Percentiles rank a stretch among this genome's conserved stretches.
These are phyloP conservation scores for Tylopilus sp. DNA, from an alignment of 1,284 basidiomycete genomes.

Conservation along the genomic window DNA sequence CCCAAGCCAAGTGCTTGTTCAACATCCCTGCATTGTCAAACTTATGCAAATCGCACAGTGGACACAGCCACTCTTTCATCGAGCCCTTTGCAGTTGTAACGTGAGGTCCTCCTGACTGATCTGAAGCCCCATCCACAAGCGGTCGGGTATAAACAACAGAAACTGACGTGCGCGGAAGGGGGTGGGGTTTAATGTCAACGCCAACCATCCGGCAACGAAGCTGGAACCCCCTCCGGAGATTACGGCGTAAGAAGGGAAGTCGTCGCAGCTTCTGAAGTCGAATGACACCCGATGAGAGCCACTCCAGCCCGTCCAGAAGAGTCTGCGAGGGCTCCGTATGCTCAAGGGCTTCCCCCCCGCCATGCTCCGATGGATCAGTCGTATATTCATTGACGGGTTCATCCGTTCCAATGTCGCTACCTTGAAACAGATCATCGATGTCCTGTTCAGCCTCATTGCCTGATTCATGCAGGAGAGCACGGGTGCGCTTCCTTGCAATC, in stretches of 20 bases:
- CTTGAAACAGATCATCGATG: neutral
- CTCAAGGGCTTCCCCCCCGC: slow-evolving; percentile 2
- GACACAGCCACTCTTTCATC: slow-evolving; percentile 53
- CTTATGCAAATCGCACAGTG: slow-evolving; percentile 57
- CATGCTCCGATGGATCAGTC: slow-evolving; percentile 13
- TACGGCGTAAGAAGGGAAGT: slow-evolving; percentile 56
- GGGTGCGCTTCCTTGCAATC: slow-evolving; percentile 2
- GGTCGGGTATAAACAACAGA: slow-evolving; percentile 31
- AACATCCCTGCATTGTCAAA: slow-evolving; percentile 54
- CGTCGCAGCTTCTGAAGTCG: slow-evolving; percentile 26
- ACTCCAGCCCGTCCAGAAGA: slow-evolving; percentile 26
- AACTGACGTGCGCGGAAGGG: slow-evolving; percentile 22
- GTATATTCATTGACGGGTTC: neutral
- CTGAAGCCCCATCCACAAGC: neutral
- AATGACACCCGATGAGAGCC: slow-evolving; percentile 12
- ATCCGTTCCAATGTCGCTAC: slow-evolving; percentile 7
- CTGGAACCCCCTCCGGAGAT: slow-evolving; percentile 48
- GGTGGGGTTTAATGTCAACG: slow-evolving; percentile 13
- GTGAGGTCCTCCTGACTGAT: neutral
- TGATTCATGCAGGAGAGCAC: neutral
- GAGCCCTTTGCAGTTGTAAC: slow-evolving; percentile 12
- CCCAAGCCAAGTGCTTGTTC: slow-evolving; percentile 51
- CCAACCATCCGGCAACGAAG: slow-evolving; percentile 32
- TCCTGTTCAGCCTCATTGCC: slow-evolving; percentile 10
- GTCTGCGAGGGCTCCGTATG: slow-evolving; percentile 17